Conservation (phyloP, 768 basidiomycete genomes). For the Xanthoconium purpureum region DNA sequence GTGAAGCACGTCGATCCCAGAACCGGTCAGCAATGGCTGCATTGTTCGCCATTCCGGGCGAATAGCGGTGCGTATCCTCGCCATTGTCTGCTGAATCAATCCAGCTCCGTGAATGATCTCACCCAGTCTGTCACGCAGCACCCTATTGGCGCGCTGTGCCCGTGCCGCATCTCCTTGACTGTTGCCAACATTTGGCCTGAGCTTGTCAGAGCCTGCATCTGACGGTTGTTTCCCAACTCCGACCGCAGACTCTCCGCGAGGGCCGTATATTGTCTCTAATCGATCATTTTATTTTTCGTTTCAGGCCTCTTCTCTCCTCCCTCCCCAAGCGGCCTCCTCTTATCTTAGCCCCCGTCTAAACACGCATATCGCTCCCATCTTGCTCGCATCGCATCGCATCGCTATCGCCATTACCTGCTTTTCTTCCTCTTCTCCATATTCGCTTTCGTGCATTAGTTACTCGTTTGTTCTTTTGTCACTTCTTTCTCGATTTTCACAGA, state of each 20-base stretch:
- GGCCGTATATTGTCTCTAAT: conserved; percentile 23
- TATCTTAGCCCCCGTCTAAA: conserved; percentile 35
- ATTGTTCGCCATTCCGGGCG: conserved; percentile 31
- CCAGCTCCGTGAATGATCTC: conserved; percentile 4
- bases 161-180: conserved; percentile 2
- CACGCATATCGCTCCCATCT: conserved; percentile 24
- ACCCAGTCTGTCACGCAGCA: conserved; percentile 1
- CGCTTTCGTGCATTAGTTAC: conserved; percentile 32
- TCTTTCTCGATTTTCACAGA: conserved; percentile 27
- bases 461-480: conserved; percentile 23
- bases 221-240: conserved; percentile 30
- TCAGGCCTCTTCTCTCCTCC: conserved; percentile 20
- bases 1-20: conserved; percentile 17
- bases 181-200: background rate
- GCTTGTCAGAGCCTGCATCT: conserved; percentile 20
- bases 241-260: conserved; percentile 32
- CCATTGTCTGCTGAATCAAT: conserved; percentile 28
- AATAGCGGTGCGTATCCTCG: conserved; percentile 18
- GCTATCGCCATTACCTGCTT: conserved; percentile 28
- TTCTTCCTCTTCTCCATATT: conserved; percentile 15
- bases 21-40: conserved; percentile 6
- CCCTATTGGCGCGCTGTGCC: background rate
- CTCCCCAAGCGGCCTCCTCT: conserved; percentile 11
- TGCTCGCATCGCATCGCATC: conserved; percentile 34
- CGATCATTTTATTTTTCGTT: conserved; percentile 26